Evolutionary conservation across 768 basidiomycete genomes (phyloP).

Genomic region (Podaxis sp.): DNA sequence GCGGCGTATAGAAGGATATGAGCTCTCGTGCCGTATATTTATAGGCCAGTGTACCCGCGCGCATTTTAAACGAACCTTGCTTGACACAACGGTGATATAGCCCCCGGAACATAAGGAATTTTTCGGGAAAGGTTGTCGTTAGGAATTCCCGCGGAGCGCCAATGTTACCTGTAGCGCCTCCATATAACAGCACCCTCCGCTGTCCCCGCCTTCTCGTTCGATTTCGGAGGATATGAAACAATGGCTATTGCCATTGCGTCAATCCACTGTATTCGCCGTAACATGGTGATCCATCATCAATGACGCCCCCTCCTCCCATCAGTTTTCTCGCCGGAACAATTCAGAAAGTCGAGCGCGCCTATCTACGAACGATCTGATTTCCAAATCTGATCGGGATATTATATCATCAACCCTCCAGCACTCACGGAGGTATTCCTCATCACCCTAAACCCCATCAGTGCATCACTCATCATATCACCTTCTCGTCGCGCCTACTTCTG

Average conservation of each 20-base stretch:
- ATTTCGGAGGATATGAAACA: background rate
- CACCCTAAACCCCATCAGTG: conserved; percentile 4
- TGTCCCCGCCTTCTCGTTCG: background rate
- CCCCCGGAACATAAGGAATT: background rate
- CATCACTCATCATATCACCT: conserved; percentile 9
- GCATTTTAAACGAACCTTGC: conserved; percentile 7
- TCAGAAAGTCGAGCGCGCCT: background rate
- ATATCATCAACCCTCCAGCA: conserved; percentile 7
- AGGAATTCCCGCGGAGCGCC: background rate
- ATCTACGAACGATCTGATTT: background rate
- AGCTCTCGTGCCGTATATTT: background rate
- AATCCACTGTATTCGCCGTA: background rate
- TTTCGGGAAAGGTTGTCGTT: background rate
- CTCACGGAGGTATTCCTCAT: conserved; percentile 13
- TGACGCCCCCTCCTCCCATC: background rate
- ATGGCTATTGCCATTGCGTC: background rate
- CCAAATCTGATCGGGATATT: conserved; percentile 8
- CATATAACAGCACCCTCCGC: background rate
- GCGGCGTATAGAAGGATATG: conserved; percentile 2
- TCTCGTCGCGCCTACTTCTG: conserved; percentile 1
- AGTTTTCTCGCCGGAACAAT: conserved; percentile 9
- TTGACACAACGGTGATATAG: conserved; percentile 6
- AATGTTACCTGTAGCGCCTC: background rate
- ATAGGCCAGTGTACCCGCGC: background rate
- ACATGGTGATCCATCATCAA: conserved; percentile 3